phyloP scores from a whole-genome alignment of 2,329 filamentous ascomycete genomes.

The Penicillium brevicompactum region DNA sequence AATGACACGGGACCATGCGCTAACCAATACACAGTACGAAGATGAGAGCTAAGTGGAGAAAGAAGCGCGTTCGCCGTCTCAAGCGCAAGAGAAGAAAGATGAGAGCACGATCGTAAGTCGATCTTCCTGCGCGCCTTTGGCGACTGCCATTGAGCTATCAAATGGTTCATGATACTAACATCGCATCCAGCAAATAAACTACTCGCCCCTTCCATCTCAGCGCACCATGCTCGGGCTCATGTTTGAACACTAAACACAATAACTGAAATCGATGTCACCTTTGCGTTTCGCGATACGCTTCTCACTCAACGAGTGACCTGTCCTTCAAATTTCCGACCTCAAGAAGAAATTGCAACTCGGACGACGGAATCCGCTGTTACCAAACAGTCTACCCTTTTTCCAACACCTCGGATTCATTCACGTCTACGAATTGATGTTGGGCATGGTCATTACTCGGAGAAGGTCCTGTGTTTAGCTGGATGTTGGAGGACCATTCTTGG shows the following conservation, averaged over 20 bases:
- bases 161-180: constrained; percentile 34
- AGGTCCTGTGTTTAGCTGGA: constrained; percentile 38
- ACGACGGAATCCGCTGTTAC: constrained; percentile 34
- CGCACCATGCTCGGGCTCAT: constrained; percentile 38
- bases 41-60: constrained; percentile 99
- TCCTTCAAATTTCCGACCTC: constrained; percentile 19
- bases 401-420: constrained; percentile 34
- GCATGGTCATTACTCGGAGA: constrained; percentile 29
- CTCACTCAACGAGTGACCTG: constrained; percentile 27
- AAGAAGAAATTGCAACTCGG: constrained; percentile 21
- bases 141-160: background rate
- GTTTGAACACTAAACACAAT: constrained; percentile 45
- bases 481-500: constrained; percentile 31
- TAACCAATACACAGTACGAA: constrained; percentile 39
- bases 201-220: constrained; percentile 60
- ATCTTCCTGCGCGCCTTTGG: background rate
- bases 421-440: constrained; percentile 31
- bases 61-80: constrained; percentile 98
- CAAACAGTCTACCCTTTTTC: constrained; percentile 22
- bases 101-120: constrained; percentile 87
- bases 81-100: constrained; percentile 99
- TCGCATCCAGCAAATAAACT: constrained; percentile 65
- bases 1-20: constrained; percentile 13
- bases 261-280: constrained; percentile 35
- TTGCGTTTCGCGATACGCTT: constrained; percentile 32